Conservation (phyloP, 139 green algal species). For the Nannochloris sp. region DNA sequence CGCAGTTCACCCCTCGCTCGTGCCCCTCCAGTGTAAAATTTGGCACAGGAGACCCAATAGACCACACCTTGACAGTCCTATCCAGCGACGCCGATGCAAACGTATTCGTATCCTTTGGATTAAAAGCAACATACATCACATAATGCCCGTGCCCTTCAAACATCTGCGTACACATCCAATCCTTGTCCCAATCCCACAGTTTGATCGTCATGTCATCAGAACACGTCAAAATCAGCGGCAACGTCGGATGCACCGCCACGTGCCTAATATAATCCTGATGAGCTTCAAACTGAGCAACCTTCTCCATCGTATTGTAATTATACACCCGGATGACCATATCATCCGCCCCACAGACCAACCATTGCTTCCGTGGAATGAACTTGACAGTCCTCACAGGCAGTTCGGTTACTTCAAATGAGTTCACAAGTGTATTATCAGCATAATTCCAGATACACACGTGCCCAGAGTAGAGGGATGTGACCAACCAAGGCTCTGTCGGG, state of each 20-base stretch:
- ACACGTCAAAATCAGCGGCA: slow-evolving; percentile 87
- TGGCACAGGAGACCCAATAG: slow-evolving; percentile 75
- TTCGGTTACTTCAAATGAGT: slow-evolving; percentile 96
- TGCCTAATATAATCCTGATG: slow-evolving; percentile 97
- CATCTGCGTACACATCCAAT: slow-evolving; percentile 82
- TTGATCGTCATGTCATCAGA: slow-evolving; percentile 99
- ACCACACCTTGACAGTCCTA: slow-evolving; percentile 97
- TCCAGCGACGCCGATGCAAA: slow-evolving; percentile 96
- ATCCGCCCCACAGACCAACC: slow-evolving; percentile 87
- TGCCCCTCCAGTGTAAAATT: slow-evolving; percentile 99
- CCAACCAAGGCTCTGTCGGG: slow-evolving; percentile 94
- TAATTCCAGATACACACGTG: slow-evolving; percentile 97
- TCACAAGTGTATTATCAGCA: slow-evolving; percentile 85
- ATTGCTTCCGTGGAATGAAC: slow-evolving; percentile 96
- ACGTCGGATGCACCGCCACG: slow-evolving; percentile 86
- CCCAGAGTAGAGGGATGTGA: slow-evolving; percentile 32
- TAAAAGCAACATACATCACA: slow-evolving; percentile 97
- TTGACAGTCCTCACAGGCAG: slow-evolving; percentile 91
- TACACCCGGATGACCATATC: slow-evolving; percentile 98
- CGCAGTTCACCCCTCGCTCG: slow-evolving; percentile 95
- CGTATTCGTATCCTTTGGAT: slow-evolving; percentile 99
- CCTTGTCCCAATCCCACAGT: slow-evolving; percentile 99
- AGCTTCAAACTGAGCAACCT: slow-evolving; percentile 94
- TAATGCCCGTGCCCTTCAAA: slow-evolving; percentile 99
- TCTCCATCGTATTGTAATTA: slow-evolving; percentile 99